Evolutionary conservation across 78 protist species (phyloP).

Genomic region (Dictyostelium capitatum): DNA sequence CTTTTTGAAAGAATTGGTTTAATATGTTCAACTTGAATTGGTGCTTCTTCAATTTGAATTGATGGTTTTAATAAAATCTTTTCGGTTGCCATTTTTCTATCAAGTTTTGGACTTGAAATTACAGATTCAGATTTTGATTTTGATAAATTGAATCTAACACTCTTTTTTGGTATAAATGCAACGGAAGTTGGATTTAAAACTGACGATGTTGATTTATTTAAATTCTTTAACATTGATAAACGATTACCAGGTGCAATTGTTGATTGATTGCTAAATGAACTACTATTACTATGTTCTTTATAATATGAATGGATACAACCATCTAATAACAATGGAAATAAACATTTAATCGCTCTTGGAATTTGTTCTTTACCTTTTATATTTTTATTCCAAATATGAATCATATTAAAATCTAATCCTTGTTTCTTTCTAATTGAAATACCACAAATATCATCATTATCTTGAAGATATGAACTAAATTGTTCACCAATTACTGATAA

Average conservation of each 20-base stretch:
- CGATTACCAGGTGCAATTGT: not conserved
- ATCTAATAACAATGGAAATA: conserved; percentile 49
- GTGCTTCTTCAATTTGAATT: not conserved
- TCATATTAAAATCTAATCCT: conserved; percentile 70
- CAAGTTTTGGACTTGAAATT: not conserved
- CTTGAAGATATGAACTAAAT: conserved; percentile 43
- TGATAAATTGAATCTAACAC: conserved; percentile 26
- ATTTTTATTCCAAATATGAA: conserved; percentile 70
- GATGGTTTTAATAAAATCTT: not conserved
- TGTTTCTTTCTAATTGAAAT: conserved; percentile 71
- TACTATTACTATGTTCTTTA: not conserved
- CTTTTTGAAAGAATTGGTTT: not conserved
- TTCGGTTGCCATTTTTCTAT: not conserved
- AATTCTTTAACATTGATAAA: not conserved
- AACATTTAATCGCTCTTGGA: conserved; percentile 45
- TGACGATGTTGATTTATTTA: conserved; percentile 13
- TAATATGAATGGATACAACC: conserved; percentile 38
- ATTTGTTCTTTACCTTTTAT: conserved; percentile 14
- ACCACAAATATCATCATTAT: conserved; percentile 81
- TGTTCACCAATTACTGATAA: conserved; percentile 74
- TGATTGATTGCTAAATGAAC: not conserved
- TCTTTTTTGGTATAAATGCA: conserved; percentile 25
- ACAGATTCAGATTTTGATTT: conserved; percentile 36
- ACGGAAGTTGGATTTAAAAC: not conserved
- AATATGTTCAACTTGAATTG: not conserved